phyloP scores from a whole-genome alignment of 495 filamentous ascomycete genomes.

The Neurospora hispaniola region DNA sequence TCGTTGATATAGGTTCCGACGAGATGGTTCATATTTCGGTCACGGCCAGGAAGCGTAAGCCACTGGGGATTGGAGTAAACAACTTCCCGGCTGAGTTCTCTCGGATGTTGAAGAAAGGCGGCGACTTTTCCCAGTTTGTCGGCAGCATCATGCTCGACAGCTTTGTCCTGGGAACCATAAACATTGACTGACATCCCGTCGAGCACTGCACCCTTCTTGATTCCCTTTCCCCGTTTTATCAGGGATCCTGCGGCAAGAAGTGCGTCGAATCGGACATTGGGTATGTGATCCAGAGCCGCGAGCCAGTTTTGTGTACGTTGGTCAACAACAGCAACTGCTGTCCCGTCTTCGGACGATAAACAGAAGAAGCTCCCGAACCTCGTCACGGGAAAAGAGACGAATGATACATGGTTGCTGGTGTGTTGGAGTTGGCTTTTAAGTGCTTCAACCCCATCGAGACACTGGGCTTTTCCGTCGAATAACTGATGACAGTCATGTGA shows the following conservation, averaged over 20 bases:
- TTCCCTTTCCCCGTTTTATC: not conserved
- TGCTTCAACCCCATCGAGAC: not conserved
- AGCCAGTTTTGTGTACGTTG: not conserved
- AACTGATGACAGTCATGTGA: not conserved
- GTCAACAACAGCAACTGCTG: not conserved
- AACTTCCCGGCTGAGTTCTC: not conserved
- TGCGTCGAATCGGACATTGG: not conserved
- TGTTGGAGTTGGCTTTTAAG: not conserved
- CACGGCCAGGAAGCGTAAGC: not conserved
- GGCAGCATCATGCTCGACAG: not conserved
- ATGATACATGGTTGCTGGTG: not conserved
- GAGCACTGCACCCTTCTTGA: not conserved
- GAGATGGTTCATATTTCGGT: not conserved
- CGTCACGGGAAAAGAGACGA: not conserved
- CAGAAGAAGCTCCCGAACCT: not conserved
- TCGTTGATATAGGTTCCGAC: not conserved
- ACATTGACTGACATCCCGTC: not conserved
- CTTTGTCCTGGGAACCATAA: not conserved
- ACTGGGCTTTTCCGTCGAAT: not conserved
- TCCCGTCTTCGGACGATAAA: not conserved
- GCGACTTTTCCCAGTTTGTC: not conserved
- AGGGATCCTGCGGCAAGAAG: not conserved
- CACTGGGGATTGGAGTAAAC: not conserved
- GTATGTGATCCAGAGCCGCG: not conserved
- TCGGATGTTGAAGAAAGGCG: not conserved